Evolutionary conservation across 768 basidiomycete species (phyloP).

Genomic region (Termitomyces sp.): DNA sequence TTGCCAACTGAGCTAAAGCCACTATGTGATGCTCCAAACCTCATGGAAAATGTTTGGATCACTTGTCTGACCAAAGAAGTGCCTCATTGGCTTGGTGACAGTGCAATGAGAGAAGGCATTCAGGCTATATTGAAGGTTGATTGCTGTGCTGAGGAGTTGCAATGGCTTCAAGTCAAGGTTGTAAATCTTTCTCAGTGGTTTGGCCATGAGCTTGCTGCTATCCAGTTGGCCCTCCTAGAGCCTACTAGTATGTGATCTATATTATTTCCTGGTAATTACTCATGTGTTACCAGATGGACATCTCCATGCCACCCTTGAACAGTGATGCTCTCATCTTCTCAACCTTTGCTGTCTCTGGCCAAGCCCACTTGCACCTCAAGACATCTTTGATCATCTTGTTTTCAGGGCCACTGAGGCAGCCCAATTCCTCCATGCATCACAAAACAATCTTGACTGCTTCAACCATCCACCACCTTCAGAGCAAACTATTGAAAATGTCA

Average conservation of each 20-base stretch:
- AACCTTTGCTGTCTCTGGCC: too few relatives aligned
- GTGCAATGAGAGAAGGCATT: slow-evolving; percentile 15
- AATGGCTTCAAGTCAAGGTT: slow-evolving; percentile 12
- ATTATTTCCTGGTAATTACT: too few relatives aligned
- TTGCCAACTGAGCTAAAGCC: slow-evolving; percentile 26
- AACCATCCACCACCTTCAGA: too few relatives aligned
- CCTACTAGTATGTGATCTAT: background rate
- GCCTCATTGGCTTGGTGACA: slow-evolving; percentile 31
- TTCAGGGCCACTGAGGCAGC: too few relatives aligned
- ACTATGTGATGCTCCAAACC: slow-evolving; percentile 17
- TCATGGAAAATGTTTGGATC: slow-evolving; percentile 38
- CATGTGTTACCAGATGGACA: too few relatives aligned
- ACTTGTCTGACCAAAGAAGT: slow-evolving; percentile 1
- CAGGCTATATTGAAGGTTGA: slow-evolving; percentile 12
- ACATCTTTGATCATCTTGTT: too few relatives aligned
- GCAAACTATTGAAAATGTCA: too few relatives aligned
- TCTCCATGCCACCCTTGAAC: too few relatives aligned
- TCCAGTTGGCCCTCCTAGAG: slow-evolving; percentile 18
- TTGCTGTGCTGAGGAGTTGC: slow-evolving; percentile 15
- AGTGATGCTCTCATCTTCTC: too few relatives aligned
- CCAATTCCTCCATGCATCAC: too few relatives aligned
- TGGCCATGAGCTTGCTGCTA: slow-evolving; percentile 20
- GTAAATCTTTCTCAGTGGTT: slow-evolving; percentile 35
- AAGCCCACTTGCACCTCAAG: too few relatives aligned
- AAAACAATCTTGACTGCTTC: too few relatives aligned